Percentiles rank a stretch among this genome's conserved stretches.
These are phyloP conservation scores for Pichia sp. DNA, from an alignment of 1,139 yeast species.

Conservation along the genomic window DNA sequence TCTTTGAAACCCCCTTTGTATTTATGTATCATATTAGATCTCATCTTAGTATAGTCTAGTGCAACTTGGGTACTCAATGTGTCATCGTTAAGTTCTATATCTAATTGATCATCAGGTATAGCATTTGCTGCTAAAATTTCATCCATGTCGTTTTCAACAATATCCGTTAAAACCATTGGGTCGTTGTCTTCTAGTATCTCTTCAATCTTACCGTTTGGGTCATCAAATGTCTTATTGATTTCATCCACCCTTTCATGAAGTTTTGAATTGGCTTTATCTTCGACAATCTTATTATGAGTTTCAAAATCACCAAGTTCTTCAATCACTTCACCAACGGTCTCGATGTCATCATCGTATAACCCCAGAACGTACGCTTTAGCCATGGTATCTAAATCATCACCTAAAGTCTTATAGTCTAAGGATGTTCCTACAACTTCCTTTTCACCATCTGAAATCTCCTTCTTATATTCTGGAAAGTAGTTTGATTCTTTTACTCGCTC, in stretches of 20 bases:
- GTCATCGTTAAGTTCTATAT: conserved; percentile 27
- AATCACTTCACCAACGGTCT: conserved; percentile 48
- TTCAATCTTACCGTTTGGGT: conserved; percentile 38
- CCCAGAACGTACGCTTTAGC: conserved; percentile 55
- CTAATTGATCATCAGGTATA: conserved; percentile 23
- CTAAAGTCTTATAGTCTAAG: conserved; percentile 35
- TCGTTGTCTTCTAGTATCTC: conserved; percentile 29
- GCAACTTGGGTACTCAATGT: conserved; percentile 39
- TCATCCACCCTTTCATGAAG: conserved; percentile 33
- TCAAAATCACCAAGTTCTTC: conserved; percentile 49
- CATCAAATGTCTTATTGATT: conserved; percentile 43
- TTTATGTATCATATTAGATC: conserved; percentile 40
- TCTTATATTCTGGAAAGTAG: conserved; percentile 9
- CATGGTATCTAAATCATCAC: conserved; percentile 45
- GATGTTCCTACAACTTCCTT: conserved; percentile 22
- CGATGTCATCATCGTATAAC: conserved; percentile 52
- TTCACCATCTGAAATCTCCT: neutral
- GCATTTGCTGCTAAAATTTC: conserved; percentile 9
- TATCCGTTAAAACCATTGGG: conserved; percentile 31
- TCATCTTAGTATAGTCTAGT: conserved; percentile 48
- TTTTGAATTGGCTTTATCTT: conserved; percentile 20
- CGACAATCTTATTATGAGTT: conserved; percentile 40
- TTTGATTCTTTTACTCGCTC: neutral
- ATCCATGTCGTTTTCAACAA: conserved; percentile 30
- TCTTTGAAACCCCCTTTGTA: conserved; percentile 39